Evolutionary conservation across 495 filamentous ascomycete genomes (phyloP).

Genomic region (Parachaetomium inaequale): DNA sequence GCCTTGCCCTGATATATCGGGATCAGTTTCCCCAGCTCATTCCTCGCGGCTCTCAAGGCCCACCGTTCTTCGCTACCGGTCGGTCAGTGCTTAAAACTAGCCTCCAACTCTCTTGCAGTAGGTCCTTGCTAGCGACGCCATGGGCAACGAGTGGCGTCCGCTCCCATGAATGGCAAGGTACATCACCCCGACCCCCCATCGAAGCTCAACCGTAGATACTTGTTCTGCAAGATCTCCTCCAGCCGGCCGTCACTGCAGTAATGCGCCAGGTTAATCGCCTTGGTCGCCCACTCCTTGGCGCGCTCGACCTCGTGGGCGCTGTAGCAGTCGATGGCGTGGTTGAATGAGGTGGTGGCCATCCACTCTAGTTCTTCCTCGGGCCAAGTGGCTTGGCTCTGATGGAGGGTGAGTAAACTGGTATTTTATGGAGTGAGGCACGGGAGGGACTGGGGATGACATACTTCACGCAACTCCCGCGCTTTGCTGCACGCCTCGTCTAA

Average conservation of each 20-base stretch:
- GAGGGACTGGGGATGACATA: constrained; percentile 21
- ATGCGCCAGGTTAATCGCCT: constrained; percentile 61
- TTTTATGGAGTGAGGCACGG: not conserved
- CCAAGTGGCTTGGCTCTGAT: constrained; percentile 50
- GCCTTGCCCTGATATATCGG: no score
- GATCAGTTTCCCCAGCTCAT: no score
- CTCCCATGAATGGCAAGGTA: no score
- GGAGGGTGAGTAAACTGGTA: not conserved
- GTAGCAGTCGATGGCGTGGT: constrained; percentile 71
- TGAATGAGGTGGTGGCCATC: constrained; percentile 72
- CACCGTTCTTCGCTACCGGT: no score
- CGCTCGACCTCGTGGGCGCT: constrained; percentile 50
- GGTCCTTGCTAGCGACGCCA: no score
- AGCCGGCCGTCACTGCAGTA: constrained; percentile 51
- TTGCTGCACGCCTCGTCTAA: constrained; percentile 54
- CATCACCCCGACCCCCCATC: constrained; percentile 22
- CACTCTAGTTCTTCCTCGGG: constrained; percentile 71
- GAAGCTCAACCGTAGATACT: constrained; percentile 50
- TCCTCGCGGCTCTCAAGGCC: no score
- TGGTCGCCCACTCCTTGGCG: constrained; percentile 61
- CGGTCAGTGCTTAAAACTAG: no score
- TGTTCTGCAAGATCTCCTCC: constrained; percentile 51
- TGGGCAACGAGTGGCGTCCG: no score
- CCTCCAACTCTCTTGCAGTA: no score
- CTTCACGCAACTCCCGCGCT: constrained; percentile 42